phyloP scores from a whole-genome alignment of 2,329 filamentous ascomycete genomes.

The Fusarium sp. region DNA sequence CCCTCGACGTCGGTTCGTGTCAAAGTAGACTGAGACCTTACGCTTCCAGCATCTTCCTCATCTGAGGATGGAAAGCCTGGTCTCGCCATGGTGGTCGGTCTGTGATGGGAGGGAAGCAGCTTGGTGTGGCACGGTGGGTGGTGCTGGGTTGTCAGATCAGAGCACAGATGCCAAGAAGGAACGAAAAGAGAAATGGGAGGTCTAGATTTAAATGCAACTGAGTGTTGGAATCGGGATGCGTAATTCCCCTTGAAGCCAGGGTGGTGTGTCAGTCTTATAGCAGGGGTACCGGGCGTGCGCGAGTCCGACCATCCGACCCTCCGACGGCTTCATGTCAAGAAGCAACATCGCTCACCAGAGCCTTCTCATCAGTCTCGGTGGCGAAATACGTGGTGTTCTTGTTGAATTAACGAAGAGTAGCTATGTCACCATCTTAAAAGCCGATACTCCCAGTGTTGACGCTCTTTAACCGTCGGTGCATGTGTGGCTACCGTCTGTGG shows the following conservation, averaged over 20 bases:
- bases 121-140: neutral
- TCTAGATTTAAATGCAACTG: neutral
- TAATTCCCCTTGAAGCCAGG: neutral
- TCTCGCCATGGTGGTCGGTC: neutral
- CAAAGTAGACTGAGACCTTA: neutral
- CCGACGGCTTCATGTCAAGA: neutral
- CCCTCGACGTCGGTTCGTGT: neutral
- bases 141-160: neutral
- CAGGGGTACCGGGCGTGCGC: neutral
- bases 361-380: neutral
- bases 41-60: neutral
- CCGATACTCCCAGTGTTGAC: neutral
- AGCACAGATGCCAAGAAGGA: neutral
- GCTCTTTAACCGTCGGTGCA: neutral
- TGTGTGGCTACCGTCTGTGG: neutral
- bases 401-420: neutral
- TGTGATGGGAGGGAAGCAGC: neutral
- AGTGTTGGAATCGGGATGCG: neutral
- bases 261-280: neutral
- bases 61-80: neutral
- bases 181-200: neutral
- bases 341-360: neutral
- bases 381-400: too few relatives aligned
- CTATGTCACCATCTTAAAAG: neutral
- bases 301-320: neutral